Conservation (phyloP, 1,139 yeast species). For the Wickerhamomyces sp. region DNA sequence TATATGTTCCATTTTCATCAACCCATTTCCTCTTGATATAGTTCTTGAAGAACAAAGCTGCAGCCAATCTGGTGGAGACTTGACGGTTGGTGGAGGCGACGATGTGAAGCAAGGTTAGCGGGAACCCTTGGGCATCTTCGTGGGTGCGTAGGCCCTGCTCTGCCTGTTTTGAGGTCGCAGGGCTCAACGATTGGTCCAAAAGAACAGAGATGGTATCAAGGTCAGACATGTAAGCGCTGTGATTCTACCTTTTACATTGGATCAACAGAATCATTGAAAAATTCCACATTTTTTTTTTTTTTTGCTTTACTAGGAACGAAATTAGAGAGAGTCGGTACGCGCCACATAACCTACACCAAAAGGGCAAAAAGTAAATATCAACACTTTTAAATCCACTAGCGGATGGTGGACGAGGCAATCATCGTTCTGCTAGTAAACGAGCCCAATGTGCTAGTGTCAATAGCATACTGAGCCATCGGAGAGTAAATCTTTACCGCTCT, state of each 20-base stretch:
- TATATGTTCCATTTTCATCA: constrained; percentile 79
- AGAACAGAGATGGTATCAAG: constrained; percentile 29
- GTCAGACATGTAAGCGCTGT: constrained; percentile 35
- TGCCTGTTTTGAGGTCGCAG: constrained; percentile 51
- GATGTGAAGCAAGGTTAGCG: constrained; percentile 68
- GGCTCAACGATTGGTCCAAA: constrained; percentile 34
- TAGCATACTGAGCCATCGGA: constrained; percentile 26
- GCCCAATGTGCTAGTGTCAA: constrained; percentile 21
- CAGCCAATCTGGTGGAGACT: constrained; percentile 69
- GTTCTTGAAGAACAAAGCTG: constrained; percentile 87
- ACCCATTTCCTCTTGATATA: constrained; percentile 82
- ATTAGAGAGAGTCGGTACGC: background rate
- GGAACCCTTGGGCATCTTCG: constrained; percentile 68
- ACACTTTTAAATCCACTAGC: background rate
- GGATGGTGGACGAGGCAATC: background rate
- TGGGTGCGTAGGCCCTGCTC: constrained; percentile 53
- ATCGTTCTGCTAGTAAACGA: constrained; percentile 27
- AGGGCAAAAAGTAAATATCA: background rate
- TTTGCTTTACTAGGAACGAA: background rate
- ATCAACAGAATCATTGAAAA: background rate
- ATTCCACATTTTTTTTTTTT: background rate
- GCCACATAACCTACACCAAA: background rate
- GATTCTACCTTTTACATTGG: too few relatives aligned
- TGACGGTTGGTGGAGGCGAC: constrained; percentile 60
- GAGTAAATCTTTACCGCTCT: constrained; percentile 62